Percentiles rank a stretch among this genome's conserved stretches.
These are phyloP conservation scores for Tephrocybe sp. DNA, from an alignment of 768 basidiomycete species.

Conservation along the genomic window DNA sequence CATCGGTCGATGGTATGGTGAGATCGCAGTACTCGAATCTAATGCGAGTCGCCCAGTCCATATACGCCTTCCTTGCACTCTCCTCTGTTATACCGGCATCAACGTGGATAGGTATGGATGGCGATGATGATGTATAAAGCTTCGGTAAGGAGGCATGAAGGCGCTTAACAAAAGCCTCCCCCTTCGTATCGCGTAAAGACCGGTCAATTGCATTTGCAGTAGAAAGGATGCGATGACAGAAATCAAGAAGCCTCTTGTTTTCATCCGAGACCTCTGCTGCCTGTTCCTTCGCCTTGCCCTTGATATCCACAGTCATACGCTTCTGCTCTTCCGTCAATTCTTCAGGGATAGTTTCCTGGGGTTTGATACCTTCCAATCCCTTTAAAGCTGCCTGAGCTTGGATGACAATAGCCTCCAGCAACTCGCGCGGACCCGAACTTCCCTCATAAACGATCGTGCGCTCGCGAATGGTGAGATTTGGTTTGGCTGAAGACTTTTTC, in stretches of 20 bases:
- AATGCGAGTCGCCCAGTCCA: slow-evolving; percentile 79
- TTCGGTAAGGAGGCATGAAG: slow-evolving; percentile 76
- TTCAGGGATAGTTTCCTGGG: slow-evolving; percentile 43
- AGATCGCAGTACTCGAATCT: slow-evolving; percentile 95
- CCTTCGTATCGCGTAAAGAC: slow-evolving; percentile 87
- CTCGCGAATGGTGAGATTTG: slow-evolving; percentile 63
- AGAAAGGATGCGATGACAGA: slow-evolving; percentile 83
- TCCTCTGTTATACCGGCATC: slow-evolving; percentile 66
- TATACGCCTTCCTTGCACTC: slow-evolving; percentile 64
- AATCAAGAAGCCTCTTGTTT: slow-evolving; percentile 72
- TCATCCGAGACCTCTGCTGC: slow-evolving; percentile 57
- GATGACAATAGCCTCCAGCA: slow-evolving; percentile 88
- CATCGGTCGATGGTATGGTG: slow-evolving; percentile 41
- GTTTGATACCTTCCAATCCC: slow-evolving; percentile 70
- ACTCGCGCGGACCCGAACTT: slow-evolving; percentile 85
- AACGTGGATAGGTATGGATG: slow-evolving; percentile 39
- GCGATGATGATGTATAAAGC: slow-evolving; percentile 52
- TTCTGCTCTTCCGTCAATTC: slow-evolving; percentile 90
- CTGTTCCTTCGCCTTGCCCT: slow-evolving; percentile 67
- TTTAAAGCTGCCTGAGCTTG: slow-evolving; percentile 93
- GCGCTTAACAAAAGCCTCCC: slow-evolving; percentile 79
- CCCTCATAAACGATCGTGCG: slow-evolving; percentile 89
- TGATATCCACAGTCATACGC: slow-evolving; percentile 69
- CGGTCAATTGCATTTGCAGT: slow-evolving; percentile 87
- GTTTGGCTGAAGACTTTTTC: slow-evolving; percentile 46